Percentiles rank a stretch among this genome's conserved stretches.
These are phyloP conservation scores for Penicillium antarcticum DNA, from an alignment of 495 filamentous ascomycete genomes.

Conservation along the genomic window DNA sequence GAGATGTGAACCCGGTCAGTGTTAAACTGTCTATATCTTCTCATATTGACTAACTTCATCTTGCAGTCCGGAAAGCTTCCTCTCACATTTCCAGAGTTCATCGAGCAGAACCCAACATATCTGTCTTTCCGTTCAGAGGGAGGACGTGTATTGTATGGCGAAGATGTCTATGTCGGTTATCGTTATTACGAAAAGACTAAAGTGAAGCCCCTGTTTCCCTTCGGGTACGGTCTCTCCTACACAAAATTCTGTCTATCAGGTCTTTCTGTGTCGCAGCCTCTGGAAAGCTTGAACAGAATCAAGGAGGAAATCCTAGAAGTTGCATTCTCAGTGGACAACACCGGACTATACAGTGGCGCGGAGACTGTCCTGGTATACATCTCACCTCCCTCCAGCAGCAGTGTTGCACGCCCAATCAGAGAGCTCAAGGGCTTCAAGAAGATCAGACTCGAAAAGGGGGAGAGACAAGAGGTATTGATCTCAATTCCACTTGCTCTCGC, in stretches of 20 bases:
- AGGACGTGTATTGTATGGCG: conserved; percentile 65
- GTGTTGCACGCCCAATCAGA: conserved; percentile 12
- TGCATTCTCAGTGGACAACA: neutral
- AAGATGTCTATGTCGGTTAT: conserved; percentile 78
- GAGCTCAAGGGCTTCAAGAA: conserved; percentile 25
- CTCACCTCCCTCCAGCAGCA: neutral
- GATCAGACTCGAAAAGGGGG: conserved; percentile 4
- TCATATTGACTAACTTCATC: neutral
- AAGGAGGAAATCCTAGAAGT: conserved; percentile 3
- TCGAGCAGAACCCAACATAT: conserved; percentile 68
- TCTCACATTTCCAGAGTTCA: conserved; percentile 57
- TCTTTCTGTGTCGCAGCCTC: neutral
- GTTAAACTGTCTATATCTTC: neutral
- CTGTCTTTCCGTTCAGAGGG: conserved; percentile 72
- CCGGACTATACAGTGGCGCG: conserved; percentile 1
- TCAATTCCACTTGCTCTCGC: conserved; percentile 6
- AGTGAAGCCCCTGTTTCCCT: conserved; percentile 64
- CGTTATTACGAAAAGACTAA: conserved; percentile 67
- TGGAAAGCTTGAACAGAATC: neutral
- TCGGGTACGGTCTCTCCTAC: conserved; percentile 80
- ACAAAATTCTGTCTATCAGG: conserved; percentile 66
- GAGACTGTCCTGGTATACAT: conserved; percentile 17
- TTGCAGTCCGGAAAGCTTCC: conserved; percentile 46
- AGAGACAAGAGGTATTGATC: conserved; percentile 1
- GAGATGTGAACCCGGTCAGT: no score